Conservation (phyloP, 1,139 yeast genomes). For the Zygosaccharomyces sapae region DNA sequence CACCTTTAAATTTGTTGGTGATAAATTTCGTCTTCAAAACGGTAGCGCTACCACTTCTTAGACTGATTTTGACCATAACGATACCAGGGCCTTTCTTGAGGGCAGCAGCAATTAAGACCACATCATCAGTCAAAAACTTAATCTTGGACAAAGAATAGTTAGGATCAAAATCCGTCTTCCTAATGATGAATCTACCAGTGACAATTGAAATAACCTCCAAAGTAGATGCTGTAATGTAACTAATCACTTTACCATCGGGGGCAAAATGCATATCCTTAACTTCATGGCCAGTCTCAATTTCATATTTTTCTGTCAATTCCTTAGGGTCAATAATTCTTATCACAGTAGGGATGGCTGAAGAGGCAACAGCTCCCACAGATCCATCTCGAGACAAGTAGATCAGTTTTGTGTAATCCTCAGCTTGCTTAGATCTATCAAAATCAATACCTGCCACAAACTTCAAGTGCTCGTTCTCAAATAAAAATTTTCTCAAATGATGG, state of each 20-base stretch:
- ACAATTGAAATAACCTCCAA: slow-evolving; percentile 49
- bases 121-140: slow-evolving; percentile 52
- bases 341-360: slow-evolving; percentile 55
- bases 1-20: slow-evolving; percentile 54
- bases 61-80: slow-evolving; percentile 31
- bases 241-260: slow-evolving; percentile 50
- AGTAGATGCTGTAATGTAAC: slow-evolving; percentile 52
- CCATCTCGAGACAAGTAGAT: slow-evolving; percentile 52
- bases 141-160: slow-evolving; percentile 51
- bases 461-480: slow-evolving; percentile 56
- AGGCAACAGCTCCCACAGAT: slow-evolving; percentile 56
- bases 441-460: slow-evolving; percentile 56
- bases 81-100: slow-evolving; percentile 46
- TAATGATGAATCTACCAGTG: slow-evolving; percentile 40
- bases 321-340: slow-evolving; percentile 57
- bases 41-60: slow-evolving; percentile 33
- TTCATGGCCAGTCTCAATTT: slow-evolving; percentile 51
- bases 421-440: slow-evolving; percentile 36
- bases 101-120: slow-evolving; percentile 53
- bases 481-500: slow-evolving; percentile 67
- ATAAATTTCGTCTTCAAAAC: slow-evolving; percentile 44
- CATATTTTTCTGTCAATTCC: slow-evolving; percentile 49
- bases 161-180: slow-evolving; percentile 36
- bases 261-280: slow-evolving; percentile 47
- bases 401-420: slow-evolving; percentile 58